Conservation (phyloP, 2,329 filamentous ascomycete species). For the Cercospora brassicicola region DNA sequence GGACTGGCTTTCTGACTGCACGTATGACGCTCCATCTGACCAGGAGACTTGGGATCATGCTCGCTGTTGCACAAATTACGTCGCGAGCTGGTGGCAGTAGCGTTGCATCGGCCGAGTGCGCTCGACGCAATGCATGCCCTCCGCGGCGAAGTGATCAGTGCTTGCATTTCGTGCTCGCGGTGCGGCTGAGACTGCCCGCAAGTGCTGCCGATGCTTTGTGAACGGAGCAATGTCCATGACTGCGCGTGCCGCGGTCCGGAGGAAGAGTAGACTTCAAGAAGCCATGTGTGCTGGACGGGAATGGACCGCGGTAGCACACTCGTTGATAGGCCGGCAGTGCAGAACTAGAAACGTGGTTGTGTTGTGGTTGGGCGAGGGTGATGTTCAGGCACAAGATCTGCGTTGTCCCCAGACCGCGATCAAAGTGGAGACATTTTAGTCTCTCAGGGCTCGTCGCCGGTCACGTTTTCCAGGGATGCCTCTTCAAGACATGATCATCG, state of each 20-base stretch:
- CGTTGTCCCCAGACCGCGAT: not conserved
- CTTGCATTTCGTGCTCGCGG: not conserved
- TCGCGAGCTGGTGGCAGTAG: not conserved
- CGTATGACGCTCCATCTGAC: not conserved
- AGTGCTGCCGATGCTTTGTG: not conserved
- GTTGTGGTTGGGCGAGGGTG: not conserved
- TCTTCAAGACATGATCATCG: conserved; percentile 2
- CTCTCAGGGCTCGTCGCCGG: not conserved
- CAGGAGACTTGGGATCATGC: not conserved
- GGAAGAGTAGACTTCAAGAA: not conserved
- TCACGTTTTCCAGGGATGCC: not conserved
- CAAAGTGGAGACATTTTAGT: not conserved
- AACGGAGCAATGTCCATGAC: not conserved
- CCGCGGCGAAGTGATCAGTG: not conserved
- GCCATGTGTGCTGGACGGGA: not conserved
- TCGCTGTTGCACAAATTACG: conserved; percentile 8
- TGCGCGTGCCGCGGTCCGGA: not conserved
- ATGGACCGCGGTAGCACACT: not conserved
- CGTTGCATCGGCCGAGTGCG: not conserved
- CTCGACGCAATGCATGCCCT: conserved; percentile 4
- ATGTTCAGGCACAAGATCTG: conserved; percentile 1
- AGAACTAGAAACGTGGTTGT: not conserved
- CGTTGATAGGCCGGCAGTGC: not conserved
- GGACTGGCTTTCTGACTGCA: not conserved
- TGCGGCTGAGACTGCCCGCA: not conserved